These are phyloP conservation scores for Colletotrichum sp. DNA, from an alignment of 2,329 filamentous ascomycete species.

Conservation along the genomic window DNA sequence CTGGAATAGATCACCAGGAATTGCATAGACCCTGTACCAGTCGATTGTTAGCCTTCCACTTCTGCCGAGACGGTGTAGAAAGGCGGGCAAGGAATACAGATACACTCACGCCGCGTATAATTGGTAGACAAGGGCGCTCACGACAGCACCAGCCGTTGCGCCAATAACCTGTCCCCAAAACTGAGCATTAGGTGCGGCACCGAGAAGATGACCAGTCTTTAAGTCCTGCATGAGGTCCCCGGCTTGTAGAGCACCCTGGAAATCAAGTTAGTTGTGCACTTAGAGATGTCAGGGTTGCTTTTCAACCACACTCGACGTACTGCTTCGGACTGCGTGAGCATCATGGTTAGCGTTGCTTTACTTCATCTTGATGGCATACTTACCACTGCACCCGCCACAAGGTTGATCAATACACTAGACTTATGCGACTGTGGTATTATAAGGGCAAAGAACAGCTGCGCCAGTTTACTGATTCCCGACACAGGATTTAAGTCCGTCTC, in stretches of 20 bases:
- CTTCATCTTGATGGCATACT: constrained; percentile 23
- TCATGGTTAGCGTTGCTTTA: not conserved
- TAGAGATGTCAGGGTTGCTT: not conserved
- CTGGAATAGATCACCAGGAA: constrained; percentile 89
- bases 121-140: constrained; percentile 86
- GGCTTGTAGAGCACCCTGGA: constrained; percentile 80
- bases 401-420: constrained; percentile 91
- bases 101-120: constrained; percentile 73
- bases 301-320: constrained; percentile 28
- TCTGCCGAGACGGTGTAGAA: not conserved
- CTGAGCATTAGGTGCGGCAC: constrained; percentile 90
- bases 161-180: constrained; percentile 98
- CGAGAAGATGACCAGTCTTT: constrained; percentile 92
- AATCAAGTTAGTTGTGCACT: constrained; percentile 1
- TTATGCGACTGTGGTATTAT: constrained; percentile 82
- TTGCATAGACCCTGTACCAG: constrained; percentile 73
- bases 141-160: constrained; percentile 81
- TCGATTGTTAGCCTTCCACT: too few species aligned
- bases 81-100: not conserved
- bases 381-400: constrained; percentile 86
- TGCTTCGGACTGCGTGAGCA: constrained; percentile 40
- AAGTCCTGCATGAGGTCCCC: constrained; percentile 97
- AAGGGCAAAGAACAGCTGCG: constrained; percentile 92
- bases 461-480: constrained; percentile 94
- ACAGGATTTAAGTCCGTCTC: constrained; percentile 97